These are phyloP conservation scores for Clitopilus passeckerianus DNA, from an alignment of 768 basidiomycete genomes.

Conservation along the genomic window DNA sequence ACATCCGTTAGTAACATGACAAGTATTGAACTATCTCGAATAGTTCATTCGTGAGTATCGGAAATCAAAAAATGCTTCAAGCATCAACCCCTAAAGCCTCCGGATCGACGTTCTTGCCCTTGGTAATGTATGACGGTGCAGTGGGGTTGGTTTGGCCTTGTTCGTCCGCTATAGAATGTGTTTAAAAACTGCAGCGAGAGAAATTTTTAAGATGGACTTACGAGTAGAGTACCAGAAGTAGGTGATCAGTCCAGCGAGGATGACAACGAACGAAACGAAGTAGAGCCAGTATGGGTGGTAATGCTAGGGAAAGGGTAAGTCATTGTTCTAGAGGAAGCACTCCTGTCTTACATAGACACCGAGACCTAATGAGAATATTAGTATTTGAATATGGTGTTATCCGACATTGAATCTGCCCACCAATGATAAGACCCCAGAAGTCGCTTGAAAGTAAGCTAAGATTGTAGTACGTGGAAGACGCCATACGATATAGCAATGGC, in stretches of 20 bases:
- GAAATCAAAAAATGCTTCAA: background rate
- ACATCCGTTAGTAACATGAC: no score
- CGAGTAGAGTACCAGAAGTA: slow-evolving; percentile 88
- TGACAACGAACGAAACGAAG: slow-evolving; percentile 72
- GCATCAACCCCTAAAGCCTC: background rate
- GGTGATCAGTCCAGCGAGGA: slow-evolving; percentile 67
- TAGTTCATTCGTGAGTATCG: no score
- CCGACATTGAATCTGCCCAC: slow-evolving; percentile 23
- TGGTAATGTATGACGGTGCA: slow-evolving; percentile 11
- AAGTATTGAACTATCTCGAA: no score
- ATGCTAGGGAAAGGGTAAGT: slow-evolving; percentile 41
- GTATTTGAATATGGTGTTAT: background rate
- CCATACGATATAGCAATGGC: slow-evolving; percentile 79
- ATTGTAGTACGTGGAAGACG: slow-evolving; percentile 84
- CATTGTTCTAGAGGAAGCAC: background rate
- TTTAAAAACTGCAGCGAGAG: slow-evolving; percentile 1
- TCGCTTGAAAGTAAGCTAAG: slow-evolving; percentile 83
- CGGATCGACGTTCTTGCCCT: background rate
- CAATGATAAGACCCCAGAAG: slow-evolving; percentile 84
- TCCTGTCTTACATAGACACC: slow-evolving; percentile 43
- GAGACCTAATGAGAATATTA: slow-evolving; percentile 26
- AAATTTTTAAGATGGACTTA: slow-evolving; percentile 31
- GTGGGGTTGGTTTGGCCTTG: slow-evolving; percentile 16
- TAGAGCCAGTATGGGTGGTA: slow-evolving; percentile 86
- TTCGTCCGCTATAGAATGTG: slow-evolving; percentile 15